Percentiles rank a stretch among this genome's conserved stretches.
Evolutionary conservation across 257 asterid species (phyloP).

Genomic region (Gardenia jasminoides): DNA sequence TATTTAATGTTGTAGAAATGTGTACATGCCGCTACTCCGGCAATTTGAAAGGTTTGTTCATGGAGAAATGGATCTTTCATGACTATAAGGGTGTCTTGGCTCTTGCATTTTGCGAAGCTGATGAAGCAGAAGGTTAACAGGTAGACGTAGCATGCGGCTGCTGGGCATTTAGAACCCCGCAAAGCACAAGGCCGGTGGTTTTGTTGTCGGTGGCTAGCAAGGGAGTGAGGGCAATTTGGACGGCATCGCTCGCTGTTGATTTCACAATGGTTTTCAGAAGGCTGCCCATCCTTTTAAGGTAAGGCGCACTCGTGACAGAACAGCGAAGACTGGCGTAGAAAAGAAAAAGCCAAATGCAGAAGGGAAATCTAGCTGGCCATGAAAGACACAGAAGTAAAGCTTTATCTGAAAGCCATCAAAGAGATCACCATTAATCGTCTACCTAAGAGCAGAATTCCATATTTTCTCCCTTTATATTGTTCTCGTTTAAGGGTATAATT

Average conservation of each 20-base stretch:
- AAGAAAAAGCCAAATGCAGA: not conserved
- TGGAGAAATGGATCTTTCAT: not conserved
- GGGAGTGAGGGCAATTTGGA: not conserved
- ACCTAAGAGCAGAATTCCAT: not conserved
- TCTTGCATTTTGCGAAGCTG: not conserved
- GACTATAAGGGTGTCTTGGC: not conserved
- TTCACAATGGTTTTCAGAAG: not conserved
- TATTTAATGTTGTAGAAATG: not conserved
- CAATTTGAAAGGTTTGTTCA: not conserved
- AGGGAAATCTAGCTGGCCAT: not conserved
- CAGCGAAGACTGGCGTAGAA: not conserved
- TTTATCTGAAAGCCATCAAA: not conserved
- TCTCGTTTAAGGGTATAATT: not conserved
- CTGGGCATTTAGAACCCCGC: constrained; percentile 1
- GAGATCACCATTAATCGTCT: not conserved
- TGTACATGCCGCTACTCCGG: not conserved
- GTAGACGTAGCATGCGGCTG: not conserved
- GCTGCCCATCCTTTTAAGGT: not conserved
- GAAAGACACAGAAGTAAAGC: not conserved
- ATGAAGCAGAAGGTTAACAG: not conserved
- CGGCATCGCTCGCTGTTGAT: not conserved
- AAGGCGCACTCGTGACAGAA: not conserved
- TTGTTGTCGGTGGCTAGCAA: not conserved
- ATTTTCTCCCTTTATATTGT: not conserved
- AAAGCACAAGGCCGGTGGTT: not conserved